phyloP scores from a whole-genome alignment of 140 eudicot genomes.

The Oenanthe javanica region DNA sequence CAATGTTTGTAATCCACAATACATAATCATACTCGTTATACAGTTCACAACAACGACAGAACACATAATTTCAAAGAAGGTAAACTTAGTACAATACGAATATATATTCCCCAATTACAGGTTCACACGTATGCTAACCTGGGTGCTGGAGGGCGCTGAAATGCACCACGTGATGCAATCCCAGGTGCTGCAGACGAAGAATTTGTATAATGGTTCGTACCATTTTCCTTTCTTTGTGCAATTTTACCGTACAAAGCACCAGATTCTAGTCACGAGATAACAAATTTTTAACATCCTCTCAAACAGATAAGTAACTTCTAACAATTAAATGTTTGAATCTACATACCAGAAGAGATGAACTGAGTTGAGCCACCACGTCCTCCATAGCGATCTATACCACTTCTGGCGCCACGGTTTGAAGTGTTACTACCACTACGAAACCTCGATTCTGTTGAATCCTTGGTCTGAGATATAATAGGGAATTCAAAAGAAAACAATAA shows the following conservation, averaged over 20 bases:
- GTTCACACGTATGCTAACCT: conserved; percentile 33
- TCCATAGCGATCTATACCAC: conserved; percentile 54
- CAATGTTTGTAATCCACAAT: neutral
- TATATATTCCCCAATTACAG: neutral
- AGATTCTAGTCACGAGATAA: conserved; percentile 34
- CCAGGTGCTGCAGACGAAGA: conserved; percentile 39
- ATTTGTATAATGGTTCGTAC: conserved; percentile 40
- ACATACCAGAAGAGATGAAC: conserved; percentile 61
- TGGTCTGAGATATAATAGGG: conserved; percentile 32
- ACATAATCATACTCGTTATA: neutral
- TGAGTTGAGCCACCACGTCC: conserved; percentile 59
- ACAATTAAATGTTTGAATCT: neutral
- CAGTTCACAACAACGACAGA: neutral
- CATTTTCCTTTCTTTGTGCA: conserved; percentile 67
- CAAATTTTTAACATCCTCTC: neutral
- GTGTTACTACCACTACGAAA: conserved; percentile 60
- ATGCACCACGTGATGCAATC: conserved; percentile 39
- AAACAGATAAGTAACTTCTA: conserved; percentile 2
- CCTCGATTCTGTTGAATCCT: conserved; percentile 77
- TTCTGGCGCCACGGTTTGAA: conserved; percentile 63
- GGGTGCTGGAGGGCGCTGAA: conserved; percentile 29
- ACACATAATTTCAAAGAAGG: neutral
- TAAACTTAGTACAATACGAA: neutral
- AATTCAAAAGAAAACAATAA: neutral
- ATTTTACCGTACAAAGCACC: conserved; percentile 50